Evolutionary conservation across 2,329 filamentous ascomycete species (phyloP).

Genomic region (Nectriaceae sp.): DNA sequence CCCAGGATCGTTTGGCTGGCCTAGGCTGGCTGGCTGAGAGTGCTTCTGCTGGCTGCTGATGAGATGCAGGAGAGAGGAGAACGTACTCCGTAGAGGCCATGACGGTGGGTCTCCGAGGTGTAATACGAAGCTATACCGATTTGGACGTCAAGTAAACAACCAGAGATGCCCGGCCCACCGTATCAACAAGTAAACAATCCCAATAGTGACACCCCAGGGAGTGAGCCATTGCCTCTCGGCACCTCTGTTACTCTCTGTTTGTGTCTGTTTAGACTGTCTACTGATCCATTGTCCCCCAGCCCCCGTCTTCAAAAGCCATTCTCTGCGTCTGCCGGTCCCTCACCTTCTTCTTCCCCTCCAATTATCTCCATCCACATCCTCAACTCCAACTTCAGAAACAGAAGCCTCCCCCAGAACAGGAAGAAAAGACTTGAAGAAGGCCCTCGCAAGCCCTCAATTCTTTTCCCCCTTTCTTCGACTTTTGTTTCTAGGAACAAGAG

Average conservation of each 20-base stretch:
- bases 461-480: constrained; percentile 44
- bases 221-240: background rate
- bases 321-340: constrained; percentile 31
- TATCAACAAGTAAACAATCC: constrained; percentile 22
- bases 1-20: background rate
- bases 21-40: background rate
- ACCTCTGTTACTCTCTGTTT: background rate
- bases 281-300: background rate
- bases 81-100: too few relatives aligned
- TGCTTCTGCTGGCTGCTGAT: background rate
- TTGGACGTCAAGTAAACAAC: constrained; percentile 26
- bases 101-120: background rate
- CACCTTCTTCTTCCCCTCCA: constrained; percentile 35
- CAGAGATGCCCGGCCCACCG: constrained; percentile 12
- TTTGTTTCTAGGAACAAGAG: constrained; percentile 62
- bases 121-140: constrained; percentile 14
- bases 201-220: background rate
- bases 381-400: constrained; percentile 14
- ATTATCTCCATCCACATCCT: constrained; percentile 40
- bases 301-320: constrained; percentile 43
- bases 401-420: constrained; percentile 30
- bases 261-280: background rate
- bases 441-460: constrained; percentile 31
- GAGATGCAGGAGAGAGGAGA: background rate
- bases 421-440: constrained; percentile 40